These are phyloP conservation scores for Aspergillus clavatus DNA, from an alignment of 2,329 filamentous ascomycete species.

Conservation along the genomic window DNA sequence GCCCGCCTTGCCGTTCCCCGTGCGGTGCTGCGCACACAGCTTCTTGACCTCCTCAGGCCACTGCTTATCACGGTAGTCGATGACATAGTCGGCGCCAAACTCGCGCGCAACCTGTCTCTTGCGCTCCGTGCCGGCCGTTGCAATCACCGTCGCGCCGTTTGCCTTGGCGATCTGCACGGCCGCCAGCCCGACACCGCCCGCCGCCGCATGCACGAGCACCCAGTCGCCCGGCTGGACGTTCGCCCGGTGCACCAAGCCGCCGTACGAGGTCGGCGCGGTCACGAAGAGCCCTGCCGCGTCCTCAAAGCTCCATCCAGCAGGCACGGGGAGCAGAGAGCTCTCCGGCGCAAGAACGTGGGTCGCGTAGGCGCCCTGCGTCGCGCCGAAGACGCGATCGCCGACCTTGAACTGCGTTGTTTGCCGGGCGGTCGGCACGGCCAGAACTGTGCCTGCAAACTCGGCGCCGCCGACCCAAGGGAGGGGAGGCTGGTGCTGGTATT, in stretches of 20 bases:
- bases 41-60: constrained; percentile 68
- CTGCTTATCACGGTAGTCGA: constrained; percentile 72
- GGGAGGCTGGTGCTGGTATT: constrained; percentile 88
- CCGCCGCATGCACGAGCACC: constrained; percentile 87
- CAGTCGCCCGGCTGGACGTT: constrained; percentile 73
- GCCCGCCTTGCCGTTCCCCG: constrained; percentile 60
- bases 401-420: constrained; percentile 58
- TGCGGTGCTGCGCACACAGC: constrained; percentile 50
- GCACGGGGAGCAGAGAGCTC: constrained; percentile 65
- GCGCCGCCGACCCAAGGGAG: constrained; percentile 83
- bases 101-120: constrained; percentile 74
- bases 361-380: constrained; percentile 79
- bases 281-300: constrained; percentile 88
- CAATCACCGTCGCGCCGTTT: constrained; percentile 84
- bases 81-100: constrained; percentile 78
- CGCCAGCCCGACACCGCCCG: constrained; percentile 83
- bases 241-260: constrained; percentile 72
- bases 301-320: constrained; percentile 72
- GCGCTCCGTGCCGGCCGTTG: constrained; percentile 73
- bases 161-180: constrained; percentile 94
- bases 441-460: constrained; percentile 78
- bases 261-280: constrained; percentile 86
- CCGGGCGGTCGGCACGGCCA: constrained; percentile 57
- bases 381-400: constrained; percentile 82
- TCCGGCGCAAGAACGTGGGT: constrained; percentile 67